A percentile compares a stretch with the other conserved stretches of the same genome.
Conservation (phyloP, 2,329 filamentous ascomycete species). For the Curvularia lunata region DNA sequence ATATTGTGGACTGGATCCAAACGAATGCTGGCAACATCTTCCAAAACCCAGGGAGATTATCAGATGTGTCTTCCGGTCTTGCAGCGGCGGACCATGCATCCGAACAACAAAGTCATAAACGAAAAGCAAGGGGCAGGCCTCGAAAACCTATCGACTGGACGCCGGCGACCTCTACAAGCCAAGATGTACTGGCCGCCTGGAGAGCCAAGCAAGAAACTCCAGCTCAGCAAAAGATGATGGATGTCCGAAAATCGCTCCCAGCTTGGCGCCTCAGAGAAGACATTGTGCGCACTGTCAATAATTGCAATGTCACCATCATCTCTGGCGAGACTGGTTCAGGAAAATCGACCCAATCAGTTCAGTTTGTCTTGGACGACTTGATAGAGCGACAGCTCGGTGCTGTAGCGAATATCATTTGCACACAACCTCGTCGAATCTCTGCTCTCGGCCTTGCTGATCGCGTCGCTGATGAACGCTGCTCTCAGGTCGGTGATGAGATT, state of each 20-base stretch:
- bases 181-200: constrained; percentile 69
- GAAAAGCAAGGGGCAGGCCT: constrained; percentile 28
- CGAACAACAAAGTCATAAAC: constrained; percentile 22
- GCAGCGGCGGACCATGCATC: constrained; percentile 58
- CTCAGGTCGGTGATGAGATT: constrained; percentile 81
- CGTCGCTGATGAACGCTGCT: constrained; percentile 89
- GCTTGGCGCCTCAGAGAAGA: constrained; percentile 83
- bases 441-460: constrained; percentile 92
- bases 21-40: constrained; percentile 82
- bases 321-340: constrained; percentile 96
- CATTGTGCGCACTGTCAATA: constrained; percentile 76
- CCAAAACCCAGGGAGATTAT: constrained; percentile 79
- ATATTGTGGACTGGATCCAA: constrained; percentile 89
- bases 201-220: constrained; percentile 67
- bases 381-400: constrained; percentile 77
- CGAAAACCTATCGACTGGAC: constrained; percentile 68
- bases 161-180: constrained; percentile 63
- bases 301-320: constrained; percentile 91
- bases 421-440: constrained; percentile 92
- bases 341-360: constrained; percentile 95
- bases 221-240: constrained; percentile 76
- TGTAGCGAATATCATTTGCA: constrained; percentile 89
- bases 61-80: constrained; percentile 79
- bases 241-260: constrained; percentile 74
- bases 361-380: constrained; percentile 92